Conservation (phyloP, 441 rosid species). For the Sinapis alba region DNA sequence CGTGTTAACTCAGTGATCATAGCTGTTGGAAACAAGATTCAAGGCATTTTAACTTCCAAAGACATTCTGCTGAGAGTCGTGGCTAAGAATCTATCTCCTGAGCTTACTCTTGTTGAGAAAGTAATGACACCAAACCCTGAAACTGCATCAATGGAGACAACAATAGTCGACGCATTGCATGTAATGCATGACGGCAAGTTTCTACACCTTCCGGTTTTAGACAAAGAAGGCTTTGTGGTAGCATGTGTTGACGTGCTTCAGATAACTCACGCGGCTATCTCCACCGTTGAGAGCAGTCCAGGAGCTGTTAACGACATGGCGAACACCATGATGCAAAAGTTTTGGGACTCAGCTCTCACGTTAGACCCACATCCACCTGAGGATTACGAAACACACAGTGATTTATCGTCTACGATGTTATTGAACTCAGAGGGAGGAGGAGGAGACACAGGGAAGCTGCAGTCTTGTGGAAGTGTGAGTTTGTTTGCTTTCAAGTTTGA, state of each 20-base stretch:
- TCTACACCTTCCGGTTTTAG: conserved; percentile 87
- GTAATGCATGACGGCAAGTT: conserved; percentile 93
- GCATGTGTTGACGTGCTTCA: conserved; percentile 86
- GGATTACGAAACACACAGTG: conserved; percentile 81
- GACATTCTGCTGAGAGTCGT: conserved; percentile 96
- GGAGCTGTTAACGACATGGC: conserved; percentile 85
- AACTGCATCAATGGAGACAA: conserved; percentile 70
- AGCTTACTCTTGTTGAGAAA: conserved; percentile 69
- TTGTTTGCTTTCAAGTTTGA: conserved; percentile 77
- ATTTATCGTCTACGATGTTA: conserved; percentile 56
- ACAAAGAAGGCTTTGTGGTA: conserved; percentile 67
- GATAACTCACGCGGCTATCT: conserved; percentile 87
- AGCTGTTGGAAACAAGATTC: conserved; percentile 65
- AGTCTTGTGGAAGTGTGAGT: conserved; percentile 56
- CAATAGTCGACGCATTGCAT: conserved; percentile 88
- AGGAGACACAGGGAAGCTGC: conserved; percentile 33
- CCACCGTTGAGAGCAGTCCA: conserved; percentile 79
- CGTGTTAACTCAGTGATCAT: conserved; percentile 77
- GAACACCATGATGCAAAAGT: conserved; percentile 94
- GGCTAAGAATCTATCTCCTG: conserved; percentile 93
- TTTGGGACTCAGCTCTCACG: conserved; percentile 91
- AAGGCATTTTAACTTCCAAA: conserved; percentile 93
- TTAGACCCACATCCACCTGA: conserved; percentile 84
- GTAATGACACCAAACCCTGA: conserved; percentile 94
- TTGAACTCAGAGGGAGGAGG: conserved; percentile 58